These are phyloP conservation scores for Aspergillus cejpii DNA, from an alignment of 2,329 filamentous ascomycete genomes.

Conservation along the genomic window DNA sequence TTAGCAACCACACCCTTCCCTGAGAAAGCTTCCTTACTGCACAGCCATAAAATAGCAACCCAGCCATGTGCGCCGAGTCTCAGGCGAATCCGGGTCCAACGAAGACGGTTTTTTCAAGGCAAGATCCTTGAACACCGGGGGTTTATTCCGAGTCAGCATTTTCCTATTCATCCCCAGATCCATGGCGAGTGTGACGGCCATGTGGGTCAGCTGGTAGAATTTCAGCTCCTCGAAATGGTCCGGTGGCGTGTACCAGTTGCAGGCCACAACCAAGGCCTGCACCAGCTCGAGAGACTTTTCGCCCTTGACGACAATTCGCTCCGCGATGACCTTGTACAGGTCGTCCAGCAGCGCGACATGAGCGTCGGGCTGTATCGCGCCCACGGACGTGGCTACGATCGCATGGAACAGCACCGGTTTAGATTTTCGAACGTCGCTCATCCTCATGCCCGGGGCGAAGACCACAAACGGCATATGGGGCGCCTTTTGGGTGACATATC, in stretches of 20 bases:
- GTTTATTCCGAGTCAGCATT: conserved; percentile 32
- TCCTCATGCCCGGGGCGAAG: conserved; percentile 49
- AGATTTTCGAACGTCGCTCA: conserved; percentile 49
- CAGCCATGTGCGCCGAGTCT: conserved; percentile 54
- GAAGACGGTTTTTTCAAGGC: conserved; percentile 33
- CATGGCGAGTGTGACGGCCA: conserved; percentile 72
- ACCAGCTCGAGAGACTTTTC: conserved; percentile 78
- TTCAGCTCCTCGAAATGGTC: conserved; percentile 79
- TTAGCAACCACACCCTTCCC: conserved; percentile 3
- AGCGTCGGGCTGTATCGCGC: conserved; percentile 46
- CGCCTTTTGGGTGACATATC: conserved; percentile 50
- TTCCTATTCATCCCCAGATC: conserved; percentile 69
- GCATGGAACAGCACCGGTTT: conserved; percentile 56
- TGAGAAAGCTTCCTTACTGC: conserved; percentile 36
- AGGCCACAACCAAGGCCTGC: conserved; percentile 66
- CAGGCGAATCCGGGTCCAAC: conserved; percentile 48
- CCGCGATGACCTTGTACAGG: conserved; percentile 64
- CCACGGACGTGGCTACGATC: conserved; percentile 50
- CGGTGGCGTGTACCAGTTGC: conserved; percentile 81
- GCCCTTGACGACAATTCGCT: conserved; percentile 65
- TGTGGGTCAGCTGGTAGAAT: conserved; percentile 80
- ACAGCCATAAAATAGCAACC: conserved; percentile 56
- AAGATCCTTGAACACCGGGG: conserved; percentile 35
- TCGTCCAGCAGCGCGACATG: conserved; percentile 62
- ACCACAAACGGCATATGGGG: conserved; percentile 54